A percentile compares a stretch with the other conserved stretches of the same genome.
Conservation (phyloP, 345 rosid species). For the Hibiscus mutabilis region DNA sequence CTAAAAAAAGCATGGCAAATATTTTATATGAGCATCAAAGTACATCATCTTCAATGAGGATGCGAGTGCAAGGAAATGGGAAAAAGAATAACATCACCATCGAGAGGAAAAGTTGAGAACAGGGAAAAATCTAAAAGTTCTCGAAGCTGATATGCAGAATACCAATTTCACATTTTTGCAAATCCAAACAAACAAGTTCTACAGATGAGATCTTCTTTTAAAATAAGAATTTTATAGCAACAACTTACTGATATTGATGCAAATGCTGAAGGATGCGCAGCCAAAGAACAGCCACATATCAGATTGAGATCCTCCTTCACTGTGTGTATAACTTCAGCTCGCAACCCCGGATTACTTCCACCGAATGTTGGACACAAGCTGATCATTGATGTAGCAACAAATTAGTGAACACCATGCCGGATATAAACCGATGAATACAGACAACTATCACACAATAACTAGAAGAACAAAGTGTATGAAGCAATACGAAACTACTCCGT, state of each 20-base stretch:
- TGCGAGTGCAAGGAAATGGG: not conserved
- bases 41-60: not conserved
- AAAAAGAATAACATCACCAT: not conserved
- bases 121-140: not conserved
- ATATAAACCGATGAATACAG: not conserved
- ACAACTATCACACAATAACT: not conserved
- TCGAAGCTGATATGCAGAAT: too few species aligned
- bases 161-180: too few species aligned
- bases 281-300: slow-evolving; percentile 63
- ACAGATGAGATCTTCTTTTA: not conserved
- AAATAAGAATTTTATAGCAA: not conserved
- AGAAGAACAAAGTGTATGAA: too few species aligned
- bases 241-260: slow-evolving; percentile 72
- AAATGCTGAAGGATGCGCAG: slow-evolving; percentile 67
- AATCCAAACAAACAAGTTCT: not conserved
- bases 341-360: slow-evolving; percentile 87
- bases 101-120: not conserved
- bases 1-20: too few species aligned
- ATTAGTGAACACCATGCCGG: not conserved
- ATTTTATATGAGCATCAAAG: too few species aligned
- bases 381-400: slow-evolving; percentile 8
- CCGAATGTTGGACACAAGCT: slow-evolving; percentile 81
- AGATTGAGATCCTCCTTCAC: slow-evolving; percentile 67
- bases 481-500: not conserved
- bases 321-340: slow-evolving; percentile 68